A percentile compares a stretch with the other conserved stretches of the same genome.
Conservation (phyloP, 495 filamentous ascomycete genomes). For the Penicillium odoratum region DNA sequence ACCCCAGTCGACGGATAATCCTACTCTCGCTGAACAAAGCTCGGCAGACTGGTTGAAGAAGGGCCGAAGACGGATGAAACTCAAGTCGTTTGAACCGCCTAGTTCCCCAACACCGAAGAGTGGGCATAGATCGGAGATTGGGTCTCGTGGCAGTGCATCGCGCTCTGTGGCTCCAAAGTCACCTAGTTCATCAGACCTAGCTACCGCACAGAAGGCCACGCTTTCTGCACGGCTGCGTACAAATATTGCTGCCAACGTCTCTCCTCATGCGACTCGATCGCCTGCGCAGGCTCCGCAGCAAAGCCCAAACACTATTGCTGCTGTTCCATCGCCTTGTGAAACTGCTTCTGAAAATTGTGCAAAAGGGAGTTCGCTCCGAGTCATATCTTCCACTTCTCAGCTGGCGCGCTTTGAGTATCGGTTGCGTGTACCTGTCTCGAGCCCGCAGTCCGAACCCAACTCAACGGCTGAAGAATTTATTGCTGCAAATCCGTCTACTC, state of each 20-base stretch:
- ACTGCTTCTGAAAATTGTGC: neutral
- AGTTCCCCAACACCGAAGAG: constrained; percentile 39
- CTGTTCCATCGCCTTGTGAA: neutral
- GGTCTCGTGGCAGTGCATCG: neutral
- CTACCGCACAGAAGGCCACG: neutral
- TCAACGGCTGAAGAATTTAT: neutral
- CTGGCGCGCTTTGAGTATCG: constrained; percentile 50
- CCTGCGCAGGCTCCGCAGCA: neutral
- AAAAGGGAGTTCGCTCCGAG: constrained; percentile 26
- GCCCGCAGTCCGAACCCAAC: neutral
- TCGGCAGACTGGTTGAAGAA: constrained; percentile 41
- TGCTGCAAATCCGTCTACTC: neutral
- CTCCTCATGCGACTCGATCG: neutral
- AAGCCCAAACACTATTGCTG: neutral
- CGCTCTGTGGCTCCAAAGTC: neutral
- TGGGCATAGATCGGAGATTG: constrained; percentile 14
- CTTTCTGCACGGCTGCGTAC: neutral
- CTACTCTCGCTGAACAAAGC: constrained; percentile 6
- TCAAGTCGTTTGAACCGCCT: constrained; percentile 39
- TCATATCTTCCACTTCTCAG: constrained; percentile 44
- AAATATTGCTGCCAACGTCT: neutral
- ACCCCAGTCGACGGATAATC: neutral
- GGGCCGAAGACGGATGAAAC: constrained; percentile 33
- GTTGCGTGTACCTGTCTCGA: constrained; percentile 16
- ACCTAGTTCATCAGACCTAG: neutral